Conservation (phyloP, 1,284 basidiomycete species). For the Ganoderma sinense region DNA sequence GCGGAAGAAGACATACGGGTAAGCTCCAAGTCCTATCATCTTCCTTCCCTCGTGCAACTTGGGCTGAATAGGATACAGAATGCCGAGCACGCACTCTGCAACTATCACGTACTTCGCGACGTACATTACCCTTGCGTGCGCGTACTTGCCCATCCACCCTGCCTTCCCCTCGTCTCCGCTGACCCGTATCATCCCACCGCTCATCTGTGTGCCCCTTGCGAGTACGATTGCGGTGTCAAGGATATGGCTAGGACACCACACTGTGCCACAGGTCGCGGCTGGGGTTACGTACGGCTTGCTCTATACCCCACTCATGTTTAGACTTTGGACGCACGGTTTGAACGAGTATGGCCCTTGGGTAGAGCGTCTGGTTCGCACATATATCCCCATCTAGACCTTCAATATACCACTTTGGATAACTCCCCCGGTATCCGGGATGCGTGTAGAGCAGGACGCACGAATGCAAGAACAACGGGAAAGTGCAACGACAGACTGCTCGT, state of each 20-base stretch:
- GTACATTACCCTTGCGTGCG: slow-evolving; percentile 69
- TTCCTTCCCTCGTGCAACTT: not conserved
- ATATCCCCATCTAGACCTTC: slow-evolving; percentile 4
- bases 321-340: slow-evolving; percentile 54
- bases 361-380: slow-evolving; percentile 17
- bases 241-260: slow-evolving; percentile 86
- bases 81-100: slow-evolving; percentile 91
- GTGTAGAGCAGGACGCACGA: not conserved
- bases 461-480: not conserved
- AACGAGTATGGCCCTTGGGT: slow-evolving; percentile 35
- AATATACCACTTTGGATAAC: not conserved
- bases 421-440: not conserved
- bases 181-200: slow-evolving; percentile 48
- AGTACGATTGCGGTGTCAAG: slow-evolving; percentile 68
- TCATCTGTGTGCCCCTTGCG: slow-evolving; percentile 63
- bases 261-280: slow-evolving; percentile 74
- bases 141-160: slow-evolving; percentile 59
- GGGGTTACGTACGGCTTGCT: slow-evolving; percentile 67
- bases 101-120: slow-evolving; percentile 75
- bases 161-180: slow-evolving; percentile 46
- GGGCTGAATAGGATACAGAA: slow-evolving; percentile 52
- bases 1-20: slow-evolving; percentile 73
- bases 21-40: slow-evolving; percentile 31
- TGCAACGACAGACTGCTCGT: not conserved
- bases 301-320: slow-evolving; percentile 69